Evolutionary conservation across 1,284 basidiomycete species (phyloP), one percentile per base, ranked within the genome.

Genomic region (Coniferiporia sulphurascens): DNA sequence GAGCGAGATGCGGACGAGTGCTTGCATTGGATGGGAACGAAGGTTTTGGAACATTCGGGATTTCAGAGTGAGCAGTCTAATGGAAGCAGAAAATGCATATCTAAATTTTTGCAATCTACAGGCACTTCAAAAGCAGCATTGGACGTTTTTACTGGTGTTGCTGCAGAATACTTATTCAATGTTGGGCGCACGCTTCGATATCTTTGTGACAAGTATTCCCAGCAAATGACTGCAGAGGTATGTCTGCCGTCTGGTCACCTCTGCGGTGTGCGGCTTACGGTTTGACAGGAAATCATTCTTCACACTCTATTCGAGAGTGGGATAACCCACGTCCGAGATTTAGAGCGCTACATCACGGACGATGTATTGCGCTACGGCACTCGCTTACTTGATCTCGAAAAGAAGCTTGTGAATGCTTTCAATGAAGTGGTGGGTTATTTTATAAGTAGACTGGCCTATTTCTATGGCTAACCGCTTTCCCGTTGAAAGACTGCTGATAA

Each of bases 291-390:
- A 83, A 93, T 98, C 52, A 85, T 97, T 36, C 78, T 95, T 3
- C 93, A 96, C 71, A 89, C 91, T 0, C 76, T 98, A 12, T 91
- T 93, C 63, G 91, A 96, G 72, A 91, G 89, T 62, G 93, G 93
- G 1, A 85, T 85, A 9, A 82, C 90, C 0, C 81, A 85, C 57
- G 76, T 94, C 12, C 79, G 83, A 58, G 86, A 90, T 62, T 80
- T 98, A 0, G 91, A 96, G 67, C 79, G 86, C 19, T 95, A 98
- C 71, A 85, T 98, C 69, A 83, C 84, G 54, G 93, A 98, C 67
- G 95, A 98, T 65, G 83, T 98, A 48, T 78, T 93, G 66, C 81
- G 92, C 52, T 89, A 96, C 68, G 90, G 92, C 2, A 73, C 77
- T 22, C 84, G 92, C 55, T 75, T 98, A 45, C 69, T 74, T 2